Base-by-base conservation (phyloP, 768 basidiomycete species). In the Trametes elegans region DNA sequence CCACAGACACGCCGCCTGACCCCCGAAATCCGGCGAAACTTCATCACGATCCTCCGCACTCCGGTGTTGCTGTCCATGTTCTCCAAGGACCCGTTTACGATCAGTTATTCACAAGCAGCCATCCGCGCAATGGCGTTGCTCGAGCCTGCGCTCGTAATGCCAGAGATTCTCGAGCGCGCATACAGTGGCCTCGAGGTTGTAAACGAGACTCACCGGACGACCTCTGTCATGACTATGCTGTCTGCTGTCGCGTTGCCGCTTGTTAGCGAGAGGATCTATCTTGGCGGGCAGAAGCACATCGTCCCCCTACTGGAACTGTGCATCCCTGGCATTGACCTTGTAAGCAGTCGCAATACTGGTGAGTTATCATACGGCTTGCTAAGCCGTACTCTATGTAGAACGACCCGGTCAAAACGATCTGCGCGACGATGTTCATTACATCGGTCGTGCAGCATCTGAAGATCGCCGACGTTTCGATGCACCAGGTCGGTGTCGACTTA, bases 131-230 rank as follows among this genome's bases (percentile, higher is more conserved):
- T 98, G 73, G 84, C 90, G 1, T 74, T 88, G 51, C 76, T 93
- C 7, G 93, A 97, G 64, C 92, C 96, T 0, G 75, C 78, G 16
- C 73, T 96, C 29, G 80, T 98, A 62, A 88, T 98, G 85, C 94
- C 94, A 3, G 87, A 93, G 36, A 75, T 98, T 11, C 77, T 98
- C 21, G 95, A 97, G 64, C 83, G 94, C 27, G 92, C 93, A 1
- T 93, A 96, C 59, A 80, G 88, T 32, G 93, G 93, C 0, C 74
- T 98, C n/a, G 93, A 97, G 67, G 85, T 87, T 10, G 81, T 98
- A 16, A 94, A 95, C 60, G 95, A 98, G 76, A 98, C 96, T 0
- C 93, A 97, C 68, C 77, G 95, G 35, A 97, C 95, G 4, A 93
- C 93, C 2, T 90, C 95, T 1, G 91, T 93, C 9, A 76, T 98